A percentile compares a stretch with the other conserved stretches of the same genome.
phyloP scores from a whole-genome alignment of 306 rosid species.

The Prunus padus region DNA sequence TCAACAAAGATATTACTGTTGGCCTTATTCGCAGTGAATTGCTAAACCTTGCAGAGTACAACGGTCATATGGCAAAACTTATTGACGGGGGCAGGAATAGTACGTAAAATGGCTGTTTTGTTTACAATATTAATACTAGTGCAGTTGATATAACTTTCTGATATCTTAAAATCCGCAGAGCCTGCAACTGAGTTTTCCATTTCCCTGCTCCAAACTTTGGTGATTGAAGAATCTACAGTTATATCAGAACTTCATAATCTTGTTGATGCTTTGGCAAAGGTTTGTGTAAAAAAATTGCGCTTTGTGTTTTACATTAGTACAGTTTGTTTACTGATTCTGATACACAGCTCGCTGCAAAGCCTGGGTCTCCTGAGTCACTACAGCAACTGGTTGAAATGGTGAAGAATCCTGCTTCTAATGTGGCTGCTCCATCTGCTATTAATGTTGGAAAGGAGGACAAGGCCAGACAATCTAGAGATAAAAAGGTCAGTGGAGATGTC shows the following conservation, averaged over 20 bases:
- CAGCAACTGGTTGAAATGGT: slow-evolving; percentile 80
- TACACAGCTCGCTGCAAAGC: slow-evolving; percentile 78
- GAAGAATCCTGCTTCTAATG: slow-evolving; percentile 68
- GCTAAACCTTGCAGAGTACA: slow-evolving; percentile 92
- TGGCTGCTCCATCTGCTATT: slow-evolving; percentile 44
- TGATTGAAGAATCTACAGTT: slow-evolving; percentile 70
- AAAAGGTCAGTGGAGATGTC: slow-evolving; percentile 53
- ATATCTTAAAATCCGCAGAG: slow-evolving; percentile 55
- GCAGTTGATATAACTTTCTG: slow-evolving; percentile 24
- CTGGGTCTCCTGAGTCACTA: slow-evolving; percentile 86
- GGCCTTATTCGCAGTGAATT: slow-evolving; percentile 87
- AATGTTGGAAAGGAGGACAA: slow-evolving; percentile 87
- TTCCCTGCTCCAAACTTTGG: slow-evolving; percentile 79
- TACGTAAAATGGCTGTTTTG: slow-evolving; percentile 40
- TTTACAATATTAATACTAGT: not conserved
- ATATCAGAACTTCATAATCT: slow-evolving; percentile 97
- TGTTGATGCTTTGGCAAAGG: slow-evolving; percentile 91
- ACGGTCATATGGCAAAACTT: slow-evolving; percentile 95
- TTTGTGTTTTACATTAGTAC: not conserved
- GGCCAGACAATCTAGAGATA: slow-evolving; percentile 68
- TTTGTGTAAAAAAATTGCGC: slow-evolving; percentile 28
- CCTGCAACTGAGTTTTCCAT: slow-evolving; percentile 82
- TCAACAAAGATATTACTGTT: slow-evolving; percentile 80
- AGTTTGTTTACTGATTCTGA: slow-evolving; percentile 27
- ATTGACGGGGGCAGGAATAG: slow-evolving; percentile 98